Evolutionary conservation across 208 protist genomes (phyloP), one percentile per base, ranked within the genome.

Genomic region (Dictyostelium gargantuum): DNA sequence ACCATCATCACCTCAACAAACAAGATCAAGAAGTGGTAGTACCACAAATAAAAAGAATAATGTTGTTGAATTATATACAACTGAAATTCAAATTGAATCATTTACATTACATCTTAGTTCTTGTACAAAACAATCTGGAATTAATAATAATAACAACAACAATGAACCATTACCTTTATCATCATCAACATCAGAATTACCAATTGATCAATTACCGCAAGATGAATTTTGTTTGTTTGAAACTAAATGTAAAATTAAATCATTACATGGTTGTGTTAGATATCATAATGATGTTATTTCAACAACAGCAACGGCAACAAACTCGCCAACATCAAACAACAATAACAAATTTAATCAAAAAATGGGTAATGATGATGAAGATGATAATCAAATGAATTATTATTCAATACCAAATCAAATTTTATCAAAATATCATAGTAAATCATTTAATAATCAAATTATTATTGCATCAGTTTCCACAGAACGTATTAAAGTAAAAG

Each of bases 201-300:
- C 1, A 35, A 77, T n/a, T 8, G 21, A 40, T 21, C 26, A n/a
- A 75, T 75, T 85, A 26, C 48, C 70, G 29, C 21, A 79, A 44
- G 82, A 89, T 35, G 82, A 89, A 29, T 89, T 89, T 79, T 89
- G 82, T 79, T 21, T 13, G 29, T 68, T 89, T 4, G 26, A 79
- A 48, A 79, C 82, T 50, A 68, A 58, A 52, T 74, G 76, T 42
- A 52, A 74, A 29, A 40, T 89, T 29, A 89, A 89, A 35, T 89
- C 82, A 15, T 66, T 89, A 23, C 82, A 89, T 79, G 82, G 82
- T 29, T 89, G 82, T 79, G 52, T 89, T 32, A 74, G 82, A 80
- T 80, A 80, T 26, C 74, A 80, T 56, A 56, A 80, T n/a, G 40
- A 38, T 58, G 13, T 19, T 6, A n/a, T n/a, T n/a, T 15, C 29